Evolutionary conservation across 768 basidiomycete species (phyloP).

Genomic region (Termitomyces heimii): DNA sequence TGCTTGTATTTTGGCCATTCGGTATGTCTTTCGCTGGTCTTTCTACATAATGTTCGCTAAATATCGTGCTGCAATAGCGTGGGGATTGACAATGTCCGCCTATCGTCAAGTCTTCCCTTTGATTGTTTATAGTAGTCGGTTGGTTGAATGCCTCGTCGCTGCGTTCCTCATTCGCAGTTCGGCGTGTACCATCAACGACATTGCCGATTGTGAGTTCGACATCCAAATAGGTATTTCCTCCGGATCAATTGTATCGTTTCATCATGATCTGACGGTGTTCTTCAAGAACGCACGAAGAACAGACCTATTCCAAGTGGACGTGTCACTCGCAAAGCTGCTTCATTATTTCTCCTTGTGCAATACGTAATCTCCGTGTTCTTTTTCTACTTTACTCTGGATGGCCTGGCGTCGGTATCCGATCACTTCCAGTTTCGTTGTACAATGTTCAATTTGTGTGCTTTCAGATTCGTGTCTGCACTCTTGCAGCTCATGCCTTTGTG

Average conservation of each 20-base stretch:
- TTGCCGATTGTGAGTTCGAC: constrained; percentile 14
- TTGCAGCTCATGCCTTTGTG: constrained; percentile 4
- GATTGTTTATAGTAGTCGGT: neutral
- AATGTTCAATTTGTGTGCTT: neutral
- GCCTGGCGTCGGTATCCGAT: neutral
- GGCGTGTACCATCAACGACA: constrained; percentile 10
- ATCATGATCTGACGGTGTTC: neutral
- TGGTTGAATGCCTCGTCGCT: neutral
- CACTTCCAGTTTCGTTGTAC: neutral
- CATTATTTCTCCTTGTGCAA: neutral
- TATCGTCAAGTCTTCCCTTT: neutral
- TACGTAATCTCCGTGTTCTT: neutral
- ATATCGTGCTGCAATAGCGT: neutral
- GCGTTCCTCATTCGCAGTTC: neutral
- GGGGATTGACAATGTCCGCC: neutral
- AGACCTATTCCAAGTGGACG: constrained; percentile 4
- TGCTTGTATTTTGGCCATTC: neutral
- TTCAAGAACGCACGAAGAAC: constrained; percentile 5
- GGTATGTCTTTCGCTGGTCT: neutral
- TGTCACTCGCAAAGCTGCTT: neutral
- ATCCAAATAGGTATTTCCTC: constrained; percentile 11
- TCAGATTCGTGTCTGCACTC: neutral
- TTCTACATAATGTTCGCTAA: neutral
- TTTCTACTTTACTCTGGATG: neutral
- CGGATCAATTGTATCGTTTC: neutral